Evolutionary conservation across 768 basidiomycete genomes (phyloP).

Genomic region (Boletus tomentosulus): DNA sequence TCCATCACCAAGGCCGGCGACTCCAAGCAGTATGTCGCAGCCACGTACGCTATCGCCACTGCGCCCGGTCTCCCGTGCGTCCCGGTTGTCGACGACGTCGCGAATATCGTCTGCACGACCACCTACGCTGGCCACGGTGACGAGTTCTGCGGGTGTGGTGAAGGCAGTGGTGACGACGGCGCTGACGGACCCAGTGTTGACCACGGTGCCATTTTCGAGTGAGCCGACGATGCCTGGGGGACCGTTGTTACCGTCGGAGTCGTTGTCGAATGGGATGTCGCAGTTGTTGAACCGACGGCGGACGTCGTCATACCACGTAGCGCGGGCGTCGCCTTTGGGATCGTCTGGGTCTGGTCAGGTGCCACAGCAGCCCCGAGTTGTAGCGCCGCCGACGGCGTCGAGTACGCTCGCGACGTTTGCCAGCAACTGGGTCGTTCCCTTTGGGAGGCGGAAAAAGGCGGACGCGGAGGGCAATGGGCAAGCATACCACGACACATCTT

Average conservation of each 20-base stretch:
- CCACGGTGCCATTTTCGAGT: constrained; percentile 39
- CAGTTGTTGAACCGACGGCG: constrained; percentile 46
- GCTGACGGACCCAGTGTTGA: constrained; percentile 50
- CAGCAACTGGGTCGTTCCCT: constrained; percentile 62
- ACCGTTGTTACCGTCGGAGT: constrained; percentile 56
- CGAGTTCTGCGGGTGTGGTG: constrained; percentile 37
- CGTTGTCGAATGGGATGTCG: constrained; percentile 58
- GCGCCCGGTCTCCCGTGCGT: constrained; percentile 70
- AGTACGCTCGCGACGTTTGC: constrained; percentile 55
- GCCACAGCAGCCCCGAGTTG: background rate
- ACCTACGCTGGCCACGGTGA: constrained; percentile 51
- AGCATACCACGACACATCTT: constrained; percentile 12
- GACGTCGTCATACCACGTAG: constrained; percentile 57
- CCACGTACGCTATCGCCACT: constrained; percentile 49
- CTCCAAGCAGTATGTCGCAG: constrained; percentile 30
- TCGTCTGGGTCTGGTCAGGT: constrained; percentile 4
- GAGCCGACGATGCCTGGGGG: constrained; percentile 28
- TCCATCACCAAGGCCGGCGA: constrained; percentile 2
- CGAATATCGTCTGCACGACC: constrained; percentile 61
- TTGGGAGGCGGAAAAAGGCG: constrained; percentile 50
- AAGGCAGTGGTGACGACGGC: constrained; percentile 71
- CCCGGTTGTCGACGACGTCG: constrained; percentile 64
- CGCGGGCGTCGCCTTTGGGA: constrained; percentile 47
- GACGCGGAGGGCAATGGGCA: constrained; percentile 19
- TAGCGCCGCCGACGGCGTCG: constrained; percentile 40